Conservation (phyloP, 345 rosid species). For the Gossypium anomalum region DNA sequence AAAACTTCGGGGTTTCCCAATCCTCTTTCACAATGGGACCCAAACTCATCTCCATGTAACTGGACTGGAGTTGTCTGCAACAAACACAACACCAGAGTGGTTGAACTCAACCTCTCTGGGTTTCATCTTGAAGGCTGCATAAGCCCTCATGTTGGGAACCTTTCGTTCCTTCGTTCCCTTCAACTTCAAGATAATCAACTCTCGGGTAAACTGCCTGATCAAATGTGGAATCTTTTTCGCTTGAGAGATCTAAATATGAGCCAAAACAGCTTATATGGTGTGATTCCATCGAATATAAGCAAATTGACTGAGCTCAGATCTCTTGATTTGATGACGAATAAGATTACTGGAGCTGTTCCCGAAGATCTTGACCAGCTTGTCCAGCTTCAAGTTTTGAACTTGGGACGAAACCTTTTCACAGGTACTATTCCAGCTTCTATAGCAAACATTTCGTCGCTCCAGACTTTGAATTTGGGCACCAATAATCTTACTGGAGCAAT, state of each 20-base stretch:
- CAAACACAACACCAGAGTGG: slow-evolving; percentile 27
- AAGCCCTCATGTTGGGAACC: slow-evolving; percentile 41
- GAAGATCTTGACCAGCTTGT: slow-evolving; percentile 28
- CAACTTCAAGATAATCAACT: slow-evolving; percentile 42
- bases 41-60: slow-evolving; percentile 36
- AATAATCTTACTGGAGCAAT: slow-evolving; percentile 37
- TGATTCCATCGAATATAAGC: slow-evolving; percentile 32
- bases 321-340: slow-evolving; percentile 38
- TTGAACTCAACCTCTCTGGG: slow-evolving; percentile 31
- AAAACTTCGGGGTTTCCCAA: slow-evolving; percentile 10
- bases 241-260: slow-evolving; percentile 39
- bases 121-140: slow-evolving; percentile 33
- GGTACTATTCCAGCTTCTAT: slow-evolving; percentile 42
- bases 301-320: slow-evolving; percentile 26
- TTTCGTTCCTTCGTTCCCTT: slow-evolving; percentile 42
- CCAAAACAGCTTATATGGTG: slow-evolving; percentile 35
- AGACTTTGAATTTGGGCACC: slow-evolving; percentile 34
- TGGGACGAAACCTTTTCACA: slow-evolving; percentile 34
- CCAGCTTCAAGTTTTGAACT: slow-evolving; percentile 32
- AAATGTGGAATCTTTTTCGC: slow-evolving; percentile 36
- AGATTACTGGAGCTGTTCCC: slow-evolving; percentile 35
- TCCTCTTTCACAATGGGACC: slow-evolving; percentile 37
- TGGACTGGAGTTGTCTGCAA: slow-evolving; percentile 50
- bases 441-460: slow-evolving; percentile 39
- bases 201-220: slow-evolving; percentile 29